Evolutionary conservation across 2,329 filamentous ascomycete genomes (phyloP).

Genomic region (Trichoderma sp.): DNA sequence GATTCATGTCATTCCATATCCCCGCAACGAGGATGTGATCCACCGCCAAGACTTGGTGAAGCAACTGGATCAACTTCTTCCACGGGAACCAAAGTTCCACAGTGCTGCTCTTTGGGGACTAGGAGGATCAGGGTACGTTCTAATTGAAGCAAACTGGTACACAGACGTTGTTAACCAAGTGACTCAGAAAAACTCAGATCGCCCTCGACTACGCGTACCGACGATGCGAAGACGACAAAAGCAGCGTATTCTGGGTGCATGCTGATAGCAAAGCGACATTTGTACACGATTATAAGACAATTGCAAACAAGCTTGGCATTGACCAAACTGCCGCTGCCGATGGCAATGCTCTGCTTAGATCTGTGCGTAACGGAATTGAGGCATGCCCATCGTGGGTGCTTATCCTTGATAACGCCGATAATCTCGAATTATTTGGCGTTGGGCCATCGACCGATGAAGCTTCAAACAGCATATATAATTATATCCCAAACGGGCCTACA

Average conservation of each 20-base stretch:
- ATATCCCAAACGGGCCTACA: slow-evolving; percentile 31
- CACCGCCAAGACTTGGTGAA: slow-evolving; percentile 12
- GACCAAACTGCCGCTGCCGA: slow-evolving; percentile 24
- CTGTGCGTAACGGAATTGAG: slow-evolving; percentile 29
- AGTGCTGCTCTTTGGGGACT: slow-evolving; percentile 16
- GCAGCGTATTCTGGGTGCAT: slow-evolving; percentile 43
- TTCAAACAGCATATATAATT: slow-evolving; percentile 26
- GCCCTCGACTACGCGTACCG: slow-evolving; percentile 40
- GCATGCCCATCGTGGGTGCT: slow-evolving; percentile 33
- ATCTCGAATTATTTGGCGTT: slow-evolving; percentile 35
- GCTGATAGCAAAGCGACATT: slow-evolving; percentile 39
- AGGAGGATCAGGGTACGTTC: slow-evolving; percentile 8
- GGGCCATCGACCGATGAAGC: not conserved
- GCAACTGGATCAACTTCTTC: slow-evolving; percentile 17
- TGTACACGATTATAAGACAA: slow-evolving; percentile 34
- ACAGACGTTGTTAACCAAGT: not conserved
- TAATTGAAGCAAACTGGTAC: not conserved
- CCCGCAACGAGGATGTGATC: slow-evolving; percentile 28
- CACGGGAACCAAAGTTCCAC: not conserved
- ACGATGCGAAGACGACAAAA: slow-evolving; percentile 28
- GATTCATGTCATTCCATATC: slow-evolving; percentile 23
- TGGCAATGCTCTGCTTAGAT: slow-evolving; percentile 29
- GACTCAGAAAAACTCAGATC: slow-evolving; percentile 42
- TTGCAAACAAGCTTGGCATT: slow-evolving; percentile 35
- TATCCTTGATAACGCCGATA: slow-evolving; percentile 40